phyloP scores from a whole-genome alignment of 164 flowering plant species.

The Magnolia changhungtana region DNA sequence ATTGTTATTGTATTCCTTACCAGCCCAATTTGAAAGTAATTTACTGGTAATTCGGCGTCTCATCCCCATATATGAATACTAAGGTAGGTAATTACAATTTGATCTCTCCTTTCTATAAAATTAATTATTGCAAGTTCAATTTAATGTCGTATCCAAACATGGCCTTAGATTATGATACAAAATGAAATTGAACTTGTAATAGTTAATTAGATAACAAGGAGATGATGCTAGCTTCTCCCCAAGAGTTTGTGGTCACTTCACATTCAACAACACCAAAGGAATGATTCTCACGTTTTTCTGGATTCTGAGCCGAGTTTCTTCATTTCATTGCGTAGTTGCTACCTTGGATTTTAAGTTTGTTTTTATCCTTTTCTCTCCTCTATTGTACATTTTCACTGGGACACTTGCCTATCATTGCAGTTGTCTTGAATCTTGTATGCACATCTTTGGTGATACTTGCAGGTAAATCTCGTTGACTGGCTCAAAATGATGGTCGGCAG shows the following conservation, averaged over 20 bases:
- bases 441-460: conserved; percentile 18
- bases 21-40: neutral
- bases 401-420: neutral
- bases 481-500: conserved; percentile 80
- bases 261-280: neutral
- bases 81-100: neutral
- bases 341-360: neutral
- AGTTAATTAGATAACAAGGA: too few relatives aligned
- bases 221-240: neutral
- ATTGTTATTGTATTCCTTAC: neutral
- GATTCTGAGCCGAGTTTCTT: neutral
- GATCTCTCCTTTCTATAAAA: neutral
- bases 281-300: neutral
- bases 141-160: neutral
- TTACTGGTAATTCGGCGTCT: neutral
- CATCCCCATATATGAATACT: neutral
- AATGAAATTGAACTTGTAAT: too few relatives aligned
- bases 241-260: neutral
- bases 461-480: conserved; percentile 93
- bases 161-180: neutral
- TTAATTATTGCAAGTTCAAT: neutral
- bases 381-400: neutral
- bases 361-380: neutral
- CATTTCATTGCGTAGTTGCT: neutral
- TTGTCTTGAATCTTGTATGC: neutral